Conservation (phyloP, 2,329 filamentous ascomycete species). For the Chaetomium strumarium region DNA sequence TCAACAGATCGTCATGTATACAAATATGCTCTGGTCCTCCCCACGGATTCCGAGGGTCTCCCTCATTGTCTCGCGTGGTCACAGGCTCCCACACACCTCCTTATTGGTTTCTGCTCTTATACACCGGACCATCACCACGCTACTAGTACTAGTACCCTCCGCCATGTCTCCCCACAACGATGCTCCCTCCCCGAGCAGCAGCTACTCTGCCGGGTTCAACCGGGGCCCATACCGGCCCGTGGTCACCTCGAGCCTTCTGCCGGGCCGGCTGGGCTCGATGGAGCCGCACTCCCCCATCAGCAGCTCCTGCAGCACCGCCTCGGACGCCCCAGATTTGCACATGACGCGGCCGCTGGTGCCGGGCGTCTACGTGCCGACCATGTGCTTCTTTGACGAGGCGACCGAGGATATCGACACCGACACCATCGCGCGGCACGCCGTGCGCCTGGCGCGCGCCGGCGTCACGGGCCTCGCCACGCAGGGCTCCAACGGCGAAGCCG, state of each 20-base stretch:
- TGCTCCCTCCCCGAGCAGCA: slow-evolving; percentile 40
- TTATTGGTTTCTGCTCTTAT: background rate
- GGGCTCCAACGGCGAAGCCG: slow-evolving; percentile 78
- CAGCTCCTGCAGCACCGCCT: slow-evolving; percentile 39
- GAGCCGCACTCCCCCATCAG: slow-evolving; percentile 34
- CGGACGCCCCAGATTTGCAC: slow-evolving; percentile 30
- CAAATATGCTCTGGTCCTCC: slow-evolving; percentile 22
- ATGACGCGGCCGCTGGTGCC: slow-evolving; percentile 35
- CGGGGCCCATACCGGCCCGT: slow-evolving; percentile 31
- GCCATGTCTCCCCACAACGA: slow-evolving; percentile 44
- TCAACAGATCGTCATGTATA: slow-evolving; percentile 17
- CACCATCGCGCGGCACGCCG: slow-evolving; percentile 54
- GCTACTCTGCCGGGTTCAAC: slow-evolving; percentile 39
- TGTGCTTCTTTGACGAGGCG: slow-evolving; percentile 63
- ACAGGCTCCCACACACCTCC: background rate
- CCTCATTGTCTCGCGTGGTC: background rate
- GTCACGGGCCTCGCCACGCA: slow-evolving; percentile 70
- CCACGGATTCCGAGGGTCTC: slow-evolving; percentile 1
- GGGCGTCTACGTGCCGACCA: slow-evolving; percentile 66
- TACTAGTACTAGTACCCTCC: background rate
- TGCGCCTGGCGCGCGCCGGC: slow-evolving; percentile 67
- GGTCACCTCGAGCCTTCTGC: slow-evolving; percentile 29
- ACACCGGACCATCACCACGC: slow-evolving; percentile 1
- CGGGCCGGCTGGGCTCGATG: slow-evolving; percentile 25
- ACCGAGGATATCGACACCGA: slow-evolving; percentile 62